A percentile compares a stretch with the other conserved stretches of the same genome.
phyloP scores from a whole-genome alignment of 306 rosid species.

The Senna siamea region DNA sequence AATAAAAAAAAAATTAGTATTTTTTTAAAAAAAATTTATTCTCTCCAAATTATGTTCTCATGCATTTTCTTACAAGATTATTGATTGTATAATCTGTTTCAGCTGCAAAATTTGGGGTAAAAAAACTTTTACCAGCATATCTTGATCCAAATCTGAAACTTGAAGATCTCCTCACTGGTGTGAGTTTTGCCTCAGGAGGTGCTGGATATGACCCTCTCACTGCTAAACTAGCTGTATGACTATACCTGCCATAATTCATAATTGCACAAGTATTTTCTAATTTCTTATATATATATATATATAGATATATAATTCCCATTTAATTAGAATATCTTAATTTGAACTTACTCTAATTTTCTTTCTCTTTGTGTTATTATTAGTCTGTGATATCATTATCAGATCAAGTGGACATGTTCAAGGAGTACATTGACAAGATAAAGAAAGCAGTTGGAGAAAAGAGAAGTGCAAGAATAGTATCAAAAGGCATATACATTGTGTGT shows the following conservation, averaged over 20 bases:
- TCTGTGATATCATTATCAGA: slow-evolving; percentile 56
- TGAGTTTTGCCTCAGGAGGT: slow-evolving; percentile 51
- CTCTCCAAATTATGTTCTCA: not conserved
- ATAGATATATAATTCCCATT: not conserved
- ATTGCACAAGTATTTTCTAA: not conserved
- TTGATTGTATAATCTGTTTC: not conserved
- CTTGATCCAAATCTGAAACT: slow-evolving; percentile 46
- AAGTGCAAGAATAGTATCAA: slow-evolving; percentile 41
- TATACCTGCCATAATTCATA: not conserved
- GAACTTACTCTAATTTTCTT: slow-evolving; percentile 8
- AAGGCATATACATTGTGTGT: slow-evolving; percentile 59
- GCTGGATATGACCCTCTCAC: slow-evolving; percentile 54
- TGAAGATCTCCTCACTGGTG: slow-evolving; percentile 54
- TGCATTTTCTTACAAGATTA: not conserved
- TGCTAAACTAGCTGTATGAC: slow-evolving; percentile 32
- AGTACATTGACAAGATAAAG: slow-evolving; percentile 53
- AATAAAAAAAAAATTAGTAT: too few species aligned
- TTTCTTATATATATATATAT: not conserved
- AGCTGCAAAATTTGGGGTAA: slow-evolving; percentile 48
- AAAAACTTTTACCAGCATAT: slow-evolving; percentile 45
- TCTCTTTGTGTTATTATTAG: slow-evolving; percentile 34
- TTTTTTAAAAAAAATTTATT: too few species aligned
- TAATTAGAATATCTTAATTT: not conserved
- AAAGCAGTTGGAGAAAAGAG: slow-evolving; percentile 51
- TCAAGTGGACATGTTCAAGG: slow-evolving; percentile 58